Conservation (phyloP, 2,329 filamentous ascomycete genomes). For the Coniochaeta sp. region DNA sequence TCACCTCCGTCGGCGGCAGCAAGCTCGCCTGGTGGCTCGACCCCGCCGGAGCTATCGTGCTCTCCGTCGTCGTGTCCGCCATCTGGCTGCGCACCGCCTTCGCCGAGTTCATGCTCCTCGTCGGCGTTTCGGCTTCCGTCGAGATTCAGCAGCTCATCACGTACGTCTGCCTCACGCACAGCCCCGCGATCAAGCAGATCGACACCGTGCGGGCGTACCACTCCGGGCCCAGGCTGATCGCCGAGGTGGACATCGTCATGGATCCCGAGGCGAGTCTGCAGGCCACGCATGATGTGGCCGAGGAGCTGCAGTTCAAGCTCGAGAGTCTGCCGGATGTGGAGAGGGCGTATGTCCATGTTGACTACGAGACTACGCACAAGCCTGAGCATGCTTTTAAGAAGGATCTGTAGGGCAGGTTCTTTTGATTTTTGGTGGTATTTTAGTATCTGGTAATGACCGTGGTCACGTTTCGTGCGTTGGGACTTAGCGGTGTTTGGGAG, state of each 20-base stretch:
- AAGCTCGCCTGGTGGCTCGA: constrained; percentile 95
- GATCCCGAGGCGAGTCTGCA: constrained; percentile 63
- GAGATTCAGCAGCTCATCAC: constrained; percentile 90
- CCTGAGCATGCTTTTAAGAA: constrained; percentile 70
- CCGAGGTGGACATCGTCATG: constrained; percentile 97
- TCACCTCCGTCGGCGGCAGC: constrained; percentile 84
- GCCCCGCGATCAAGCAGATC: constrained; percentile 62
- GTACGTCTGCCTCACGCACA: constrained; percentile 93
- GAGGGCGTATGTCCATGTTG: constrained; percentile 91
- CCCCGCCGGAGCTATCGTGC: constrained; percentile 78
- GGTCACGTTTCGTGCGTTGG: no score
- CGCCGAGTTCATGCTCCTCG: constrained; percentile 81
- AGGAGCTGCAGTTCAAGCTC: constrained; percentile 88
- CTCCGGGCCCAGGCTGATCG: constrained; percentile 78
- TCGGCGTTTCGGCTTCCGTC: constrained; percentile 81
- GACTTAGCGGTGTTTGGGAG: not conserved
- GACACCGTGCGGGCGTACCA: constrained; percentile 96
- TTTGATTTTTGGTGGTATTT: not conserved
- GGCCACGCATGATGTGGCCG: constrained; percentile 86
- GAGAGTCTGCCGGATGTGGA: constrained; percentile 90
- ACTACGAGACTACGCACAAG: constrained; percentile 94
- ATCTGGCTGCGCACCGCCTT: constrained; percentile 79
- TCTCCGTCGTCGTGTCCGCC: constrained; percentile 69
- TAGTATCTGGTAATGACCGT: no score
- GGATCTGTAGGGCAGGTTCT: constrained; percentile 35